phyloP scores from a whole-genome alignment of 805 yeast species.

The Wickerhamiella azymoides region DNA sequence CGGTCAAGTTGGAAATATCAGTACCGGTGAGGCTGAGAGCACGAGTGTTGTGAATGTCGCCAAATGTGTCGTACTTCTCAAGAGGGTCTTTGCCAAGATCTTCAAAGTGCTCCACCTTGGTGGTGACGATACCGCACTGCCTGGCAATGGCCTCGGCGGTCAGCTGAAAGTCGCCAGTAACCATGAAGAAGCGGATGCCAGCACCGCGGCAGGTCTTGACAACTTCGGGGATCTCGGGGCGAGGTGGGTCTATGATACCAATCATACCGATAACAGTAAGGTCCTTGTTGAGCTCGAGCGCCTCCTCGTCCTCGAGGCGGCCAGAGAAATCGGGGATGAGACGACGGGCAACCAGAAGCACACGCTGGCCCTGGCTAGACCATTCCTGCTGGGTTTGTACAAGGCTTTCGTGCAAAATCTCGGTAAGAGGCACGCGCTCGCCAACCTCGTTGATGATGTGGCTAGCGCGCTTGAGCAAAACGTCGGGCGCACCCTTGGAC shows the following conservation, averaged over 20 bases:
- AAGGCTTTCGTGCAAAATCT: neutral
- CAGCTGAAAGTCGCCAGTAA: constrained; percentile 47
- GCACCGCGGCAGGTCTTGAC: constrained; percentile 66
- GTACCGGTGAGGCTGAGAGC: constrained; percentile 10
- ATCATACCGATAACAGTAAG: constrained; percentile 68
- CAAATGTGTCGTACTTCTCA: neutral
- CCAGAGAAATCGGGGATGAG: neutral
- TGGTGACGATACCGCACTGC: constrained; percentile 35
- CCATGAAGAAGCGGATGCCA: constrained; percentile 91
- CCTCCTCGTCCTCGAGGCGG: neutral
- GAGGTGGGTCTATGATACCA: constrained; percentile 95
- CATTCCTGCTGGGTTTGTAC: neutral
- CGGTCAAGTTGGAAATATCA: constrained; percentile 13
- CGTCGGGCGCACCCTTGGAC: constrained; percentile 87
- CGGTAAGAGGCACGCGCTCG: constrained; percentile 36
- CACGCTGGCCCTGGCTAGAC: constrained; percentile 8
- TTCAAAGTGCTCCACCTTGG: neutral
- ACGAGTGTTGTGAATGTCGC: neutral
- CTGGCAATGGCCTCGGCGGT: constrained; percentile 35
- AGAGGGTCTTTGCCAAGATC: neutral
- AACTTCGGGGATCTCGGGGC: constrained; percentile 64
- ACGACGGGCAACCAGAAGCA: constrained; percentile 3
- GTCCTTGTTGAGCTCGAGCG: constrained; percentile 22
- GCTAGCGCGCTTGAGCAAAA: constrained; percentile 46
- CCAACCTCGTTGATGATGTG: constrained; percentile 46